A percentile compares a stretch with the other conserved stretches of the same genome.
Evolutionary conservation across 768 basidiomycete genomes (phyloP).

Genomic region (Neoboletus subvelutipes): DNA sequence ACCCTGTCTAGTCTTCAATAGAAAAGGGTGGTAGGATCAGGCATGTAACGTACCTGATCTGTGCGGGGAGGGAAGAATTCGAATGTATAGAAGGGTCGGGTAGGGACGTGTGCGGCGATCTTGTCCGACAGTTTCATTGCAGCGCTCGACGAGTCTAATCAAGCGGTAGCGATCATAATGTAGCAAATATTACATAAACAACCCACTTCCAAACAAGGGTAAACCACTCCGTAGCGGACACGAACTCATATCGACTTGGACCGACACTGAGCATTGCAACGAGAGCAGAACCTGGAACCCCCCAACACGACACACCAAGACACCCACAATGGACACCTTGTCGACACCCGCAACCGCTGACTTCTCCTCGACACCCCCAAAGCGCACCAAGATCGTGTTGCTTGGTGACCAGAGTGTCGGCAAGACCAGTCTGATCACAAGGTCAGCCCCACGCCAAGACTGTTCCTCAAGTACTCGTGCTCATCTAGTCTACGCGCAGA

Average conservation of each 20-base stretch:
- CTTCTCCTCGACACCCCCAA: constrained; percentile 85
- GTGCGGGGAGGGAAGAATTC: constrained; percentile 98
- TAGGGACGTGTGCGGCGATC: constrained; percentile 44
- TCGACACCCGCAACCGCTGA: constrained; percentile 74
- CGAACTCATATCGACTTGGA: constrained; percentile 13
- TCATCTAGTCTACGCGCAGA: constrained; percentile 40
- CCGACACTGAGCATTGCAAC: constrained; percentile 3
- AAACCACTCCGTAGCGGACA: constrained; percentile 14
- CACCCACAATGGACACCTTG: constrained; percentile 45
- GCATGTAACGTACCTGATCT: constrained; percentile 57
- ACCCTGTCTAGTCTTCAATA: constrained; percentile 49
- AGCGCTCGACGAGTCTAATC: neutral
- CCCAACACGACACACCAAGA: neutral
- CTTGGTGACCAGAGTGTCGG: constrained; percentile 98
- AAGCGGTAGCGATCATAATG: neutral
- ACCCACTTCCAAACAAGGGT: constrained; percentile 24
- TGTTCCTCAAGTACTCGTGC: neutral
- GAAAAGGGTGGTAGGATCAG: neutral
- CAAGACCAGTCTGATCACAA: constrained; percentile 97
- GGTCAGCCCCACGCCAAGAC: constrained; percentile 47
- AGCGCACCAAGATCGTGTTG: constrained; percentile 94
- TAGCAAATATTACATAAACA: constrained; percentile 6
- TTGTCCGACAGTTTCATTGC: constrained; percentile 75
- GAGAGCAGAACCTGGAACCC: neutral
- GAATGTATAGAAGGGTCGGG: constrained; percentile 83